These are phyloP conservation scores for Pseudoperonospora humuli DNA, from an alignment of 352 stramenopile genomes.

Conservation along the genomic window DNA sequence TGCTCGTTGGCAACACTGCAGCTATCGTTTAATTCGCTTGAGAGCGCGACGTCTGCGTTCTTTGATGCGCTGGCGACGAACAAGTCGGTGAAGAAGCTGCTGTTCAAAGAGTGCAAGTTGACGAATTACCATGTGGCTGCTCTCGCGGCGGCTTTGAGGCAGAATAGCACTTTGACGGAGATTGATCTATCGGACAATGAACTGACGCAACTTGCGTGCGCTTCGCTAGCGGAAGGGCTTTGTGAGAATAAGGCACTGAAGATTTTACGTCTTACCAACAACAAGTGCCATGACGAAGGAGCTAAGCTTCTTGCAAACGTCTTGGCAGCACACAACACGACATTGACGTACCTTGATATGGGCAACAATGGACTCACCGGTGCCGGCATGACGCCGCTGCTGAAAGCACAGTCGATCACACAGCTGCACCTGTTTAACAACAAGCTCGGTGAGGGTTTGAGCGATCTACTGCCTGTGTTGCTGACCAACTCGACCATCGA, in stretches of 20 bases:
- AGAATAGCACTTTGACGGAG: slow-evolving; percentile 42
- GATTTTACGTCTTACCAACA: slow-evolving; percentile 47
- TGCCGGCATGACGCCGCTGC: slow-evolving; percentile 34
- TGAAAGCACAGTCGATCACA: slow-evolving; percentile 36
- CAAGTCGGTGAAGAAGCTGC: slow-evolving; percentile 52
- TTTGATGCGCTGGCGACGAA: slow-evolving; percentile 55
- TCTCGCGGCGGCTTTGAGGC: slow-evolving; percentile 34
- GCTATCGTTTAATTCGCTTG: slow-evolving; percentile 66
- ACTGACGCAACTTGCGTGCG: slow-evolving; percentile 28
- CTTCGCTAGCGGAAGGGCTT: slow-evolving; percentile 37
- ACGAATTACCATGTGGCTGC: slow-evolving; percentile 31
- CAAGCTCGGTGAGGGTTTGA: slow-evolving; percentile 42
- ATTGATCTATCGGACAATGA: slow-evolving; percentile 68
- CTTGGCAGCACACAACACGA: slow-evolving; percentile 28
- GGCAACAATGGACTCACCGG: slow-evolving; percentile 60
- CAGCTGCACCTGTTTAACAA: slow-evolving; percentile 79
- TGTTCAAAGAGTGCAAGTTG: slow-evolving; percentile 61
- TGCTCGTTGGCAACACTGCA: slow-evolving; percentile 55
- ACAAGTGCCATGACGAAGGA: slow-evolving; percentile 48
- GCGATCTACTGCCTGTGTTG: slow-evolving; percentile 41
- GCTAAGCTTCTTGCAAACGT: slow-evolving; percentile 28
- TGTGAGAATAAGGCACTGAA: slow-evolving; percentile 37
- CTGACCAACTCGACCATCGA: slow-evolving; percentile 45
- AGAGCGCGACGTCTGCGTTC: slow-evolving; percentile 28
- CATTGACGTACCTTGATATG: slow-evolving; percentile 53